Percentiles rank a stretch among this genome's conserved stretches.
Evolutionary conservation across 176 grass and related monocot species (phyloP).

Genomic region (Ampelocalamus luodianensis): DNA sequence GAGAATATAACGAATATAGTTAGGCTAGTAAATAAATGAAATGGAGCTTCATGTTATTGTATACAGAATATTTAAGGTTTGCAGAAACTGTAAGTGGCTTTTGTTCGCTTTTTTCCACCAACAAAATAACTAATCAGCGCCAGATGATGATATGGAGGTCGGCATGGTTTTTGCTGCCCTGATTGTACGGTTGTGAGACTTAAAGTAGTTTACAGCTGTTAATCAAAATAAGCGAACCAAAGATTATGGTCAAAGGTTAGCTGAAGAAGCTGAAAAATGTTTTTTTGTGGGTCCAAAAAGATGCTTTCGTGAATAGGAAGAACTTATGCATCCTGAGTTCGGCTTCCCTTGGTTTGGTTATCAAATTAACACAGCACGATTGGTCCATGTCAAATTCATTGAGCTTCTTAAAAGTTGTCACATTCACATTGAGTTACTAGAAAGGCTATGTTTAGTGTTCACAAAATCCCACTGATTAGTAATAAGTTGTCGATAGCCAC

Average conservation of each 20-base stretch:
- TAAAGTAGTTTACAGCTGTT: neutral
- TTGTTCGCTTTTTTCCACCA: neutral
- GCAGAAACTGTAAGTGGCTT: neutral
- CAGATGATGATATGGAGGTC: neutral
- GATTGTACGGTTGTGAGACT: neutral
- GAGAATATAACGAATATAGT: too few relatives aligned
- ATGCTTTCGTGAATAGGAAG: conserved; percentile 7
- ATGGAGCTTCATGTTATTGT: neutral
- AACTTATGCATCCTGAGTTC: neutral
- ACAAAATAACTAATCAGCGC: neutral
- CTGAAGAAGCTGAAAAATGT: conserved; percentile 26
- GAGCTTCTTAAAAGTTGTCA: neutral
- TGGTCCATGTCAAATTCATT: neutral
- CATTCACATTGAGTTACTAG: neutral
- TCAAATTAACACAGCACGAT: neutral
- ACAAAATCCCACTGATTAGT: neutral
- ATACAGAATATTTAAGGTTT: neutral
- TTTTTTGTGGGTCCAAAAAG: neutral
- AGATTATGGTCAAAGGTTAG: conserved; percentile 30
- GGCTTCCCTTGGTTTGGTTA: neutral
- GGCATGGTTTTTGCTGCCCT: neutral
- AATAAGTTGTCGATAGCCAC: neutral
- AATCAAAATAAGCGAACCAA: conserved; percentile 9
- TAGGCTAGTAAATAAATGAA: neutral
- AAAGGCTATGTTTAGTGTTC: neutral